Evolutionary conservation across 1,284 basidiomycete genomes (phyloP), one percentile per base, ranked within the genome.

Genomic region (Boletellus deceptivus): DNA sequence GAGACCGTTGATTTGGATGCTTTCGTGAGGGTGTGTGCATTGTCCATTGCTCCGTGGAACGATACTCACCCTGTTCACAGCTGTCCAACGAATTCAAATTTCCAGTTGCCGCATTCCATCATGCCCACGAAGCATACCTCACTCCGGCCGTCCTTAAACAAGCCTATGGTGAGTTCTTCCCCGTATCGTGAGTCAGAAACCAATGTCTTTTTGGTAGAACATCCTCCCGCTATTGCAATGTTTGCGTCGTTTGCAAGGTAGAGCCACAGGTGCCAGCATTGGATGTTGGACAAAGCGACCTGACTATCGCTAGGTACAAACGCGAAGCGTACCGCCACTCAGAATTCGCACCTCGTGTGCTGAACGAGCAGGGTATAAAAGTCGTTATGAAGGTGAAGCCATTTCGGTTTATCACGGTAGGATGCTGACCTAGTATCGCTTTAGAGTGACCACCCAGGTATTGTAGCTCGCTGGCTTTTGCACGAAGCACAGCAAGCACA

Each of bases 71-170:
- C 33, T 49, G n/a, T 38, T 51, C 3, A 8, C 31, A 86, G 83
- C 69, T 87, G 41, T 78, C 83, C 22, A 84, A 86, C 56, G 85
- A 88, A 68, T 96, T 93, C 78, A 74, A 86, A 61, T 93, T 93
- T 70, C 78, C 83, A 5, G 79, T 92, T 48, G 84, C 89, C 2
- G 84, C 86, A 2, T 89, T 95, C 69, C 93, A 95, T 67, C 92
- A 95, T 62, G 91, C 93, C 0, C 83, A 85, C 58, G 90, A 93
- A 66, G 83, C 92, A 0, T 95, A 91, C 64, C 81, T 95, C 16
- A 85, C 93, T 20, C 89, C 91, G 1, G 83, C 84, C 35, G 68
- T 91, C 3, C 73, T 96, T 49, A 92, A 91, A 67, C 74, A 77
- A 62, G 78, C 84, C 3, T 92, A 85, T 61, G 85, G 79, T 42